A percentile compares a stretch with the other conserved stretches of the same genome.
Evolutionary conservation across 2,329 filamentous ascomycete species (phyloP).

Genomic region (Phialocephala subalpina): DNA sequence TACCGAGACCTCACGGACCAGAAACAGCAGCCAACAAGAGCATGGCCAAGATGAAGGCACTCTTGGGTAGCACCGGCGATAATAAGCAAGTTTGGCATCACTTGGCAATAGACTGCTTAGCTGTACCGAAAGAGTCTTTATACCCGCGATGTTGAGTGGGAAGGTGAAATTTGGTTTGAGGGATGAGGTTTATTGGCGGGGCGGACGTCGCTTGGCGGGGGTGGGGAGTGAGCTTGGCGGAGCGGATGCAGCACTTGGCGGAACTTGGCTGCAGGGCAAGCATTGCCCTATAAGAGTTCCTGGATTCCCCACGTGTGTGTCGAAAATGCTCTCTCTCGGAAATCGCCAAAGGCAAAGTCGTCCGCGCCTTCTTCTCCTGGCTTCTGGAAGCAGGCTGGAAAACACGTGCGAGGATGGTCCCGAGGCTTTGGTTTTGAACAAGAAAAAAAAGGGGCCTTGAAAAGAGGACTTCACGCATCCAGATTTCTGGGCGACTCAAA

Average conservation of each 20-base stretch:
- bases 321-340: too few species aligned
- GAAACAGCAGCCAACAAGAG: background rate
- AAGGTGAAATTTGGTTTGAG: background rate
- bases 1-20: background rate
- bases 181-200: background rate
- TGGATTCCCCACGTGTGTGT: constrained; percentile 1
- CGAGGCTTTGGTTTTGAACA: too few species aligned
- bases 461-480: too few species aligned
- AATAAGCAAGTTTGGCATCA: background rate
- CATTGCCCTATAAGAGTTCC: background rate
- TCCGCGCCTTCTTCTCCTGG: too few species aligned
- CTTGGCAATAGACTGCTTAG: background rate
- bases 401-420: too few species aligned
- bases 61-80: background rate
- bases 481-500: too few species aligned
- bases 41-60: background rate
- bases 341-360: too few species aligned
- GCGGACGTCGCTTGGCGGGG: background rate
- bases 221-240: background rate
- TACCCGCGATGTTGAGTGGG: background rate
- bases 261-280: background rate
- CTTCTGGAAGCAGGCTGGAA: too few species aligned
- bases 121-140: background rate
- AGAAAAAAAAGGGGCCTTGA: too few species aligned
- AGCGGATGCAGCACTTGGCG: background rate